Base-by-base conservation (phyloP, 495 filamentous ascomycete genomes). In the Penicillium samsonianum region DNA sequence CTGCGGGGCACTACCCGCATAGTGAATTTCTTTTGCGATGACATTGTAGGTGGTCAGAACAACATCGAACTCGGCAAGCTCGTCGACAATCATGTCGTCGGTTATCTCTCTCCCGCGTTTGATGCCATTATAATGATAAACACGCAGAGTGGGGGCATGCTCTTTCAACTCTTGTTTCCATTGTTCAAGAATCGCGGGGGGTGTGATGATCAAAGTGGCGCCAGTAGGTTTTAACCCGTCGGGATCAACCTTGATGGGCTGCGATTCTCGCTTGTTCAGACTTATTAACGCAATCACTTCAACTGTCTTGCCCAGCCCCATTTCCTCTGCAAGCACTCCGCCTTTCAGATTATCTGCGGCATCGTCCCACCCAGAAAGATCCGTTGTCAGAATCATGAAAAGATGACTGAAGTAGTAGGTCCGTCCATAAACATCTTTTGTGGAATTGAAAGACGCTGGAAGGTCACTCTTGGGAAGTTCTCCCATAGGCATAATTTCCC, bases 231-330 rank as follows among this genome's bases (percentile, higher is more conserved):
- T 68, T 28, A 78, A 45, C 19, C 67, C 63, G 35, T 64, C 65
- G 45, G 50, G 54, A 48, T 75, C 73, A 17, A 37, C 42, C 49
- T 62, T 69, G 16, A 63, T 17, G 42, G 61, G 45, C 17, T 60
- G 59, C 20, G 63, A 48, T n/a, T n/a, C n/a, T 9, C 67, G 78
- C 35, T 55, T 74, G 64, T 96, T 86, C 44, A 88, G 67, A 43
- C 81, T 81, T 1, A 96, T 86, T 19, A 97, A 72, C 2, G 88
- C 82, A 44, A 94, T 89, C 49, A 93, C 80, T 68, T 98, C 94
- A 19, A 97, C 83, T 0, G 94, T 97, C 68, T 98, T 98, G 1
- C 94, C 94, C 5, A 98, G 75, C 0, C 93, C 93, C 94, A 97
- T 97, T 72, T 98, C 94, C 70, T 98, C 93, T 0, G 92, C 90